These are phyloP conservation scores for Aspergillus affinis DNA, from an alignment of 495 filamentous ascomycete species.

Conservation along the genomic window DNA sequence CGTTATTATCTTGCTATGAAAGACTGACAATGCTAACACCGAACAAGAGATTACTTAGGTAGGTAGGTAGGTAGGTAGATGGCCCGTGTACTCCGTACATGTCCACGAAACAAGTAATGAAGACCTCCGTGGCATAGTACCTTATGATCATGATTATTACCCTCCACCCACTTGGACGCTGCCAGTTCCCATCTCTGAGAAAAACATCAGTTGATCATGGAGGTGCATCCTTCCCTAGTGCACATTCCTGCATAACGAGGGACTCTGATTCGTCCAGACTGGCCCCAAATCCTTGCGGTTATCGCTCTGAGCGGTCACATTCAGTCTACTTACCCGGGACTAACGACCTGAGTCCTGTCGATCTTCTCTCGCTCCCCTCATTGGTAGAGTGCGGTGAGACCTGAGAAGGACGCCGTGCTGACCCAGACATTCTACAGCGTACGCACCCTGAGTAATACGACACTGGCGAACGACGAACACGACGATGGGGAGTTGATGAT, in stretches of 20 bases:
- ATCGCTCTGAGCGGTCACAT: background rate
- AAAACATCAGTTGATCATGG: slow-evolving; percentile 1
- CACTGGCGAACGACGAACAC: background rate
- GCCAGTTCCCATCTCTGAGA: background rate
- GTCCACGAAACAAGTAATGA: background rate
- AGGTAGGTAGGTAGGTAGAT: too few relatives aligned
- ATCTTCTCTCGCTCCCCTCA: background rate
- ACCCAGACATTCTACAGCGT: too few relatives aligned
- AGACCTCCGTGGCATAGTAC: background rate
- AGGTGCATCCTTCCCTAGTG: background rate
- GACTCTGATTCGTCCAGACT: background rate
- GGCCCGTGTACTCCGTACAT: too few relatives aligned
- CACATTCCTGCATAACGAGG: background rate
- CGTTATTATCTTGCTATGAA: background rate
- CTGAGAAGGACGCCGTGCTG: background rate
- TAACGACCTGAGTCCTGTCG: background rate
- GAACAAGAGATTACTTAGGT: too few relatives aligned
- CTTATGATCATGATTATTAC: background rate
- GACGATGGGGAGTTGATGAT: background rate
- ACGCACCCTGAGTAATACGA: background rate
- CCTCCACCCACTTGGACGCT: background rate
- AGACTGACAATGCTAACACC: too few relatives aligned
- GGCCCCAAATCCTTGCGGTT: background rate
- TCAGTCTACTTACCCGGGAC: background rate
- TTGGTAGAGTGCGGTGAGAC: background rate